phyloP scores from a whole-genome alignment of 495 filamentous ascomycete genomes.

The Penicillium atrosanguineum region DNA sequence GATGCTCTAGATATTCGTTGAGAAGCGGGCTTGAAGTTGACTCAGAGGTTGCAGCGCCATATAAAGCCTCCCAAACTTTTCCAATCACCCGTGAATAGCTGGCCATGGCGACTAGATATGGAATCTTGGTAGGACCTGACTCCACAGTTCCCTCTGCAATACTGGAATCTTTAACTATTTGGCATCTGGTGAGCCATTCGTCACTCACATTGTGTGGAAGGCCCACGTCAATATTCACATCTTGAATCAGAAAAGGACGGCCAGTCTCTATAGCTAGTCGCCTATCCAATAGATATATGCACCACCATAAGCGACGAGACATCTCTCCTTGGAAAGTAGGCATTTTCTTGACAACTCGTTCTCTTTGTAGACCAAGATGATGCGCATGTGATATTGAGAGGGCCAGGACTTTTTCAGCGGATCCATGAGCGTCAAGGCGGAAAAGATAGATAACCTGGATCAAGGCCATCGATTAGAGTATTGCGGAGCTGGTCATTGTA shows the following conservation, averaged over 20 bases:
- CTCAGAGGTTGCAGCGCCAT: constrained; percentile 17
- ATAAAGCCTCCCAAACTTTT: constrained; percentile 29
- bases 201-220: constrained; percentile 22
- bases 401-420: constrained; percentile 27
- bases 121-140: not conserved
- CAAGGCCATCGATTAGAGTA: not conserved
- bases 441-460: constrained; percentile 27
- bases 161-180: not conserved
- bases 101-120: constrained; percentile 24
- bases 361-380: constrained; percentile 25
- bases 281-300: constrained; percentile 25
- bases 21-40: constrained; percentile 13
- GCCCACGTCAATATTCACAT: constrained; percentile 24
- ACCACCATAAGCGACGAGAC: constrained; percentile 27
- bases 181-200: constrained; percentile 14
- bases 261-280: constrained; percentile 27
- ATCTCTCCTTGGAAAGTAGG: constrained; percentile 17
- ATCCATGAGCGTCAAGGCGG: constrained; percentile 25
- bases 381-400: constrained; percentile 27
- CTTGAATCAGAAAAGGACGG: constrained; percentile 27
- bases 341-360: constrained; percentile 15
- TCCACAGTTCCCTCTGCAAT: not conserved
- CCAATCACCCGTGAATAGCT: constrained; percentile 25
- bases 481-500: not conserved
- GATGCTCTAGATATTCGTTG: constrained; percentile 21